Evolutionary conservation across 345 rosid genomes (phyloP).

Genomic region (Salix arbutifolia): DNA sequence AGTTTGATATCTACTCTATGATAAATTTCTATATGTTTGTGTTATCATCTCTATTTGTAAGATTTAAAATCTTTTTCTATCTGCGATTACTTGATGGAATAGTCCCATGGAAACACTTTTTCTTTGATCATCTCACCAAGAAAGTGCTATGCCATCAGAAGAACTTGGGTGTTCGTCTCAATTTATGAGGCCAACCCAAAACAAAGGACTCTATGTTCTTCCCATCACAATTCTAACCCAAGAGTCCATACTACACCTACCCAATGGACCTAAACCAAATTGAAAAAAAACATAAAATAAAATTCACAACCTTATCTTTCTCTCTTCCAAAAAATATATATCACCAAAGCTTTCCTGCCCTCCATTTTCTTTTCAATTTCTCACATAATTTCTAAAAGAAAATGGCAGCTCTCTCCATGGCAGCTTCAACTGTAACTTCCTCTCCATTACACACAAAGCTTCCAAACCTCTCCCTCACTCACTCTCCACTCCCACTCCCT

Average conservation of each 20-base stretch:
- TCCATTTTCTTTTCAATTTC: not conserved
- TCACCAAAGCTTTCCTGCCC: not conserved
- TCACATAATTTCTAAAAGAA: not conserved
- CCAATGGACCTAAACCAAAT: not conserved
- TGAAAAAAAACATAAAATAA: too few relatives aligned
- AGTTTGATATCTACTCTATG: not conserved
- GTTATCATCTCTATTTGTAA: not conserved
- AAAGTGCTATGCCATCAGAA: too few relatives aligned
- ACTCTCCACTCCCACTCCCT: slow-evolving; percentile 12
- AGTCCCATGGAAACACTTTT: not conserved
- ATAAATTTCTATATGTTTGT: slow-evolving; percentile 1
- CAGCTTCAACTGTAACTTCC: slow-evolving; percentile 34
- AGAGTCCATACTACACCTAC: not conserved
- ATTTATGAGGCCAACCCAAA: too few relatives aligned
- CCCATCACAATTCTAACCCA: too few relatives aligned
- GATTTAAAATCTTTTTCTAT: not conserved
- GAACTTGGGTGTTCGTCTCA: too few relatives aligned
- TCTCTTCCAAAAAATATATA: not conserved
- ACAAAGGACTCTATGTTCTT: too few relatives aligned
- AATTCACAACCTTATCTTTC: not conserved
- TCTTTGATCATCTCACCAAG: not conserved
- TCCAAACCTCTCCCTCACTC: slow-evolving; percentile 21
- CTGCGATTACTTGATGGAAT: not conserved
- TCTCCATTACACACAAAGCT: slow-evolving; percentile 27
- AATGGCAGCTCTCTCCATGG: slow-evolving; percentile 25